These are phyloP conservation scores for Magnaporthiopsis incrustans DNA, from an alignment of 2,329 filamentous ascomycete species.

Conservation along the genomic window DNA sequence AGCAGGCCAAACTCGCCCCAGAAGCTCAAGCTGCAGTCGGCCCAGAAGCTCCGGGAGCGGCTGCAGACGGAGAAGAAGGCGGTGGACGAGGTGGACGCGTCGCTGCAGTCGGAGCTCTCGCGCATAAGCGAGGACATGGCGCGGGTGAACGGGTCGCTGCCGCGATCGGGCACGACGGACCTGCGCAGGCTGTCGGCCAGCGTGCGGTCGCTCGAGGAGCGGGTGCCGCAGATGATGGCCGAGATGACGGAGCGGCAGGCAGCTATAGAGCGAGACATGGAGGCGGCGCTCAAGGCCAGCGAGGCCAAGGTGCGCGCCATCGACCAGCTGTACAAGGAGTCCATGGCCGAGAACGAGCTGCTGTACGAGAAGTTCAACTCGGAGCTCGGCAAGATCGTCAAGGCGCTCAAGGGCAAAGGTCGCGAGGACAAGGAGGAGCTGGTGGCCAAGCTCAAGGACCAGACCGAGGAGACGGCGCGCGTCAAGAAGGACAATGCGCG, in stretches of 20 bases:
- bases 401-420: constrained; percentile 62
- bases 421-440: constrained; percentile 76
- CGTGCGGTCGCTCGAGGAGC: constrained; percentile 59
- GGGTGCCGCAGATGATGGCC: constrained; percentile 50
- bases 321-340: constrained; percentile 82
- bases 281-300: constrained; percentile 60
- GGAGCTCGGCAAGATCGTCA: constrained; percentile 78
- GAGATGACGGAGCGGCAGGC: constrained; percentile 55
- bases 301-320: constrained; percentile 75
- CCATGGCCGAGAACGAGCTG: constrained; percentile 83
- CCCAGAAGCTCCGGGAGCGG: constrained; percentile 74
- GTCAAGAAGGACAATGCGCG: constrained; percentile 80
- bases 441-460: constrained; percentile 60
- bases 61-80: constrained; percentile 73
- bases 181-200: constrained; percentile 45
- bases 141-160: constrained; percentile 31
- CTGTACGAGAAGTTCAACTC: constrained; percentile 87
- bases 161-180: constrained; percentile 26
- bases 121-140: constrained; percentile 77
- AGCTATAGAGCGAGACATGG: constrained; percentile 61
- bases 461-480: constrained; percentile 67
- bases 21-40: constrained; percentile 61
- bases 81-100: constrained; percentile 60
- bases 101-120: constrained; percentile 66
- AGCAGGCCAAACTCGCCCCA: constrained; percentile 15